A percentile compares a stretch with the other conserved stretches of the same genome.
Conservation (phyloP, 352 stramenopile species). For the Aphanomyces astaci region DNA sequence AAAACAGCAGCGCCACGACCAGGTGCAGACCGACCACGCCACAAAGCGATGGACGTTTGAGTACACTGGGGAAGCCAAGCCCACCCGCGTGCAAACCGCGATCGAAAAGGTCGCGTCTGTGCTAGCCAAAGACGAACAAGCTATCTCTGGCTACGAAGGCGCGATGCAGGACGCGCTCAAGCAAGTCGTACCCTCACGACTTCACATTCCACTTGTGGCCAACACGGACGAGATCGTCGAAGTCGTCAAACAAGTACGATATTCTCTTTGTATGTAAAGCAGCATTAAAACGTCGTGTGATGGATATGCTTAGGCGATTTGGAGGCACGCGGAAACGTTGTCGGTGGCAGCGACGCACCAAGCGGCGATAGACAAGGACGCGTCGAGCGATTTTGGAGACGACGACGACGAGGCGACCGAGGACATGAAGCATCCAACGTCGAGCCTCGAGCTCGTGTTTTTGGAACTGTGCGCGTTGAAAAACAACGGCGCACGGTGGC, state of each 20-base stretch:
- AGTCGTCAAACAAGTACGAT: conserved; percentile 35
- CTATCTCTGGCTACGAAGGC: conserved; percentile 25
- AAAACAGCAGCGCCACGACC: background rate
- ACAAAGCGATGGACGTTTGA: conserved; percentile 10
- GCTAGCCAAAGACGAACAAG: background rate
- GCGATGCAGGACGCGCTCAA: conserved; percentile 32
- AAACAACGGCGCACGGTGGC: conserved; percentile 21
- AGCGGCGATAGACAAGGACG: conserved; percentile 28
- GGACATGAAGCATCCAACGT: conserved; percentile 12
- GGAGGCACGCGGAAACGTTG: conserved; percentile 13
- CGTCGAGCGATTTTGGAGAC: conserved; percentile 42
- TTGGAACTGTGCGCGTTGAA: conserved; percentile 26
- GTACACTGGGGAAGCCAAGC: conserved; percentile 8
- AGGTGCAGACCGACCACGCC: background rate
- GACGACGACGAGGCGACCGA: conserved; percentile 28
- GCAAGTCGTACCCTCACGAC: conserved; percentile 6
- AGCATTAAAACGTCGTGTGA: too few relatives aligned
- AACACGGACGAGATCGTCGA: conserved; percentile 48
- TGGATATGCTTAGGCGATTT: background rate
- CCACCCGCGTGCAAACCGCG: background rate
- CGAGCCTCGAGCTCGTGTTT: conserved; percentile 32
- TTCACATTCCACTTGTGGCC: conserved; percentile 32
- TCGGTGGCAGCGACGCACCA: conserved; percentile 32
- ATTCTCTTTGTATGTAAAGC: too few relatives aligned
- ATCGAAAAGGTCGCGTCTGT: background rate